Conservation (phyloP, 129 eudicot species). For the Oenanthe sinensis region DNA sequence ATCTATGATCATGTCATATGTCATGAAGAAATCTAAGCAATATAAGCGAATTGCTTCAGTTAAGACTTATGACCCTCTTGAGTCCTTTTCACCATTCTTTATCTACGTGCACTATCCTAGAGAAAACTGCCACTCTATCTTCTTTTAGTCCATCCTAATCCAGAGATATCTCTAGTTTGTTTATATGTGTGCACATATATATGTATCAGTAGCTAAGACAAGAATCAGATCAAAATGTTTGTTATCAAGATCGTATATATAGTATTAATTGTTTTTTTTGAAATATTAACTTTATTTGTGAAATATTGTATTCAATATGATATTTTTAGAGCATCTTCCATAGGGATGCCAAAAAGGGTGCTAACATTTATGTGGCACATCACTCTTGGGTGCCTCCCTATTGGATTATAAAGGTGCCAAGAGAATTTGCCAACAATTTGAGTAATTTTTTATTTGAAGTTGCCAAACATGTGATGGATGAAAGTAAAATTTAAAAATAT, state of each 20-base stretch:
- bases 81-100: neutral
- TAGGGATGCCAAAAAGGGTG: too few relatives aligned
- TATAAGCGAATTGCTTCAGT: neutral
- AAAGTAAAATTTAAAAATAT: too few relatives aligned
- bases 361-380: too few relatives aligned
- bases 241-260: neutral
- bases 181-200: neutral
- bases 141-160: neutral
- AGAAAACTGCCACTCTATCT: neutral
- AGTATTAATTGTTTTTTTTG: neutral
- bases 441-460: too few relatives aligned
- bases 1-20: neutral
- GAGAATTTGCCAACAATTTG: too few relatives aligned
- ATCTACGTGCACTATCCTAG: neutral
- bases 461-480: too few relatives aligned
- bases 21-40: neutral
- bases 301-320: neutral
- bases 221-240: neutral
- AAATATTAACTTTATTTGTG: neutral
- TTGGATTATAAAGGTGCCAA: too few relatives aligned
- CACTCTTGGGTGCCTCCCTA: too few relatives aligned
- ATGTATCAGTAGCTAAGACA: neutral
- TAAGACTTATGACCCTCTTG: neutral
- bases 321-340: neutral
- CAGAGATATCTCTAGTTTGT: neutral